phyloP scores from a whole-genome alignment of 352 stramenopile species.

The Phytophthora pini region DNA sequence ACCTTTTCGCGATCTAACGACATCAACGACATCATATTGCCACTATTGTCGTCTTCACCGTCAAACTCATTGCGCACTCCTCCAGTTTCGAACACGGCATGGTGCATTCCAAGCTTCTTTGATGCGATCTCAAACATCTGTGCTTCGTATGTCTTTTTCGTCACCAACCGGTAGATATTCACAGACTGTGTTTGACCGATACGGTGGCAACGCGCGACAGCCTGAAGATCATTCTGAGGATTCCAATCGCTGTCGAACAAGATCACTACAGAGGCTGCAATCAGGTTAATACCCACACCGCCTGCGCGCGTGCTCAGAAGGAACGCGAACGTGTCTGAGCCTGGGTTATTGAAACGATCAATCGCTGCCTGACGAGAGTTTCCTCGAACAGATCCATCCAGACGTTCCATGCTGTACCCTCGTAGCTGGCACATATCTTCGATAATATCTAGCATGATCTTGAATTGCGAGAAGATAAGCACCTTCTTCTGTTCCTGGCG shows the following conservation, averaged over 20 bases:
- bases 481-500: slow-evolving; percentile 97
- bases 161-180: slow-evolving; percentile 99
- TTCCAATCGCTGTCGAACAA: slow-evolving; percentile 98
- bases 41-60: slow-evolving; percentile 93
- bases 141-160: slow-evolving; percentile 98
- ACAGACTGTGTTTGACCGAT: slow-evolving; percentile 99
- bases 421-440: slow-evolving; percentile 86
- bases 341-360: slow-evolving; percentile 96
- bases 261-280: slow-evolving; percentile 88
- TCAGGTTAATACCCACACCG: slow-evolving; percentile 98
- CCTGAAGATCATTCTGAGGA: slow-evolving; percentile 98
- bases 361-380: slow-evolving; percentile 98
- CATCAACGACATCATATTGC: slow-evolving; percentile 93
- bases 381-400: slow-evolving; percentile 97
- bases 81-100: slow-evolving; percentile 97
- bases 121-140: slow-evolving; percentile 99
- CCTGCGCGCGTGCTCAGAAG: slow-evolving; percentile 95
- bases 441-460: slow-evolving; percentile 99
- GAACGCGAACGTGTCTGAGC: slow-evolving; percentile 97
- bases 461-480: slow-evolving; percentile 99
- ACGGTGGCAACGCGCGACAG: slow-evolving; percentile 98
- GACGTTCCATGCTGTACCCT: slow-evolving; percentile 91
- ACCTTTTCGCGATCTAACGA: slow-evolving; percentile 98
- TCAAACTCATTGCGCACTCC: slow-evolving; percentile 93
- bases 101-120: slow-evolving; percentile 99